Evolutionary conservation across 257 asterid genomes (phyloP).

Genomic region (Ocimum tenuiflorum): DNA sequence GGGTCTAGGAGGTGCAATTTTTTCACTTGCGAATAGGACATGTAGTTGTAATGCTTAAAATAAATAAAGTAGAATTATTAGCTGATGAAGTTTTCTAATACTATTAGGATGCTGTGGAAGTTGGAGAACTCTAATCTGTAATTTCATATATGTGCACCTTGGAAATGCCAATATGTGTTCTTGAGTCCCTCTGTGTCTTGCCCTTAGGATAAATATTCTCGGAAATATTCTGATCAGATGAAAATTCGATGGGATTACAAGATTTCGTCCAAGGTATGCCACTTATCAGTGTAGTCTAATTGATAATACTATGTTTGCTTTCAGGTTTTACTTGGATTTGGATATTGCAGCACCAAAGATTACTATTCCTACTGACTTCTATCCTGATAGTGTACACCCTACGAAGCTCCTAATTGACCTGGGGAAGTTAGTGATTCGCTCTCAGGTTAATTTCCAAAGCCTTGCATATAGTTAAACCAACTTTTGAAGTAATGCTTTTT

Average conservation of each 20-base stretch:
- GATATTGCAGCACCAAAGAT: constrained; percentile 98
- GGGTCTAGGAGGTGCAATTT: neutral
- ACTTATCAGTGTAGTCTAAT: constrained; percentile 15
- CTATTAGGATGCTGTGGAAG: neutral
- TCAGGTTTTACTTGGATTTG: constrained; percentile 87
- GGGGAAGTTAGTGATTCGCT: constrained; percentile 81
- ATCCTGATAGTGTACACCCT: constrained; percentile 65
- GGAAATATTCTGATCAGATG: neutral
- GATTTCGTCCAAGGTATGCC: constrained; percentile 10
- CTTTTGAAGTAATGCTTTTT: constrained; percentile 11
- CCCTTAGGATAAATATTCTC: neutral
- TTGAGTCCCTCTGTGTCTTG: neutral
- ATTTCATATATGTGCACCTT: neutral
- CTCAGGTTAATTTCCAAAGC: constrained; percentile 52
- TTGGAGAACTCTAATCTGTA: neutral
- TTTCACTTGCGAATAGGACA: neutral
- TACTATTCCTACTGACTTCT: constrained; percentile 80
- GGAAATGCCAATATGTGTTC: neutral
- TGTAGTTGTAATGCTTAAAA: neutral
- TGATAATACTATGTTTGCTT: constrained; percentile 20
- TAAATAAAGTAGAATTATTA: neutral
- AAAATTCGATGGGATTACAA: neutral
- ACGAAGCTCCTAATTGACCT: constrained; percentile 94
- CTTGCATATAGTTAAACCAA: constrained; percentile 8
- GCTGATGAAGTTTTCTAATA: neutral